Conservation (phyloP, 1,284 basidiomycete species). For the Ganoderma sinense region DNA sequence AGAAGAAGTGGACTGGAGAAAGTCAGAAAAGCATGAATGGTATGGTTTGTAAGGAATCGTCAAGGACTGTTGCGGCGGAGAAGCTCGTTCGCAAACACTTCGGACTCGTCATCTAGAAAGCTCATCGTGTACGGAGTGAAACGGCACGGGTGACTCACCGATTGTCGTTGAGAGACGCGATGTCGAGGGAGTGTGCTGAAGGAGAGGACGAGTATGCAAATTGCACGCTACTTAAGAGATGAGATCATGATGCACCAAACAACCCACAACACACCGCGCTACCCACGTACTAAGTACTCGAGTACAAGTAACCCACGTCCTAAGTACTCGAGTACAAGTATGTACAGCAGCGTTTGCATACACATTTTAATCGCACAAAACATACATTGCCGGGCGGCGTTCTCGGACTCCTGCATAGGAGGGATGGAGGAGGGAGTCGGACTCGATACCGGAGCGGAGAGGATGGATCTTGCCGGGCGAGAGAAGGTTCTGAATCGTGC, state of each 20-base stretch:
- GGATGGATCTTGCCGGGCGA: slow-evolving; percentile 13
- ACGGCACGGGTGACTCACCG: slow-evolving; percentile 24
- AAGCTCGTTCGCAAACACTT: slow-evolving; percentile 64
- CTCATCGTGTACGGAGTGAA: slow-evolving; percentile 61
- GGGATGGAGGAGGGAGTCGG: too few relatives aligned
- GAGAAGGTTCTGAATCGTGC: slow-evolving; percentile 12
- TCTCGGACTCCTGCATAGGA: too few relatives aligned
- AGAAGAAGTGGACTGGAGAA: slow-evolving; percentile 27
- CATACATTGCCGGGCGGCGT: too few relatives aligned
- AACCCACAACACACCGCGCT: too few relatives aligned
- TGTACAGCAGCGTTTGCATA: too few relatives aligned
- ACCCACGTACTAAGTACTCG: too few relatives aligned
- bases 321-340: too few relatives aligned
- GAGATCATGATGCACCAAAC: too few relatives aligned
- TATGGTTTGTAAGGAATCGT: slow-evolving; percentile 70
- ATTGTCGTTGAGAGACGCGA: background rate
- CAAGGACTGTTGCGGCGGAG: slow-evolving; percentile 60
- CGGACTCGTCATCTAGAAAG: slow-evolving; percentile 90
- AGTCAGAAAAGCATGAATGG: slow-evolving; percentile 93
- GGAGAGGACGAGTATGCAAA: background rate
- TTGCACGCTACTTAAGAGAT: too few relatives aligned
- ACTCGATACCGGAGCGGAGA: too few relatives aligned
- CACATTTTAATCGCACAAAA: too few relatives aligned
- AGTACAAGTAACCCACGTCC: too few relatives aligned
- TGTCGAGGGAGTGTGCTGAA: background rate